Evolutionary conservation across 2,329 filamentous ascomycete genomes (phyloP), one percentile per base, ranked within the genome.

Genomic region (Chaetomium olivaceum): DNA sequence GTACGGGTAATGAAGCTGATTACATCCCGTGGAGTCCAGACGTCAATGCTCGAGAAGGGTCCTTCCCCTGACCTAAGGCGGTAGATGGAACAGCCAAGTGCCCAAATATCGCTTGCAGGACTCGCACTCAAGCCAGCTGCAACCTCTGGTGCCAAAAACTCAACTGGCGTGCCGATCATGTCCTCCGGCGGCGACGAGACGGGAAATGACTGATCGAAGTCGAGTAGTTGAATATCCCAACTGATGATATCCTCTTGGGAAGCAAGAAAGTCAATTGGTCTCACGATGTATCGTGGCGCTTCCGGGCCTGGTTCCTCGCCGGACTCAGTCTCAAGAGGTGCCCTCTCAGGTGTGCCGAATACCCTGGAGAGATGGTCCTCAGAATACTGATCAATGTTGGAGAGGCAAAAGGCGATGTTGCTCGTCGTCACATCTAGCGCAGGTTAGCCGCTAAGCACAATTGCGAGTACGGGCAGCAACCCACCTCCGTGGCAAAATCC

Each of bases 71-170:
- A 58, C 25, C 56, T n/a, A 16, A 58, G 14, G 25, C 56, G 36
- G 19, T 31, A 48, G 39, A 58, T 58, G 56, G 56, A 27, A 19
- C 56, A 58, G 23, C 39, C 56, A n/a, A 58, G 25, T 3, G 56
- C 56, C 56, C 56, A 58, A 19, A 58, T 19, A 19, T 58, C 56
- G 25, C 16, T n/a, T 21, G 56, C 56, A 14, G 39, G 39, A n/a
- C 56, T 48, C 23, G 56, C 31, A 6, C 16, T 11, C 19, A 23
- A 23, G 27, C 57, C 43, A 7, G 51, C 57, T 5, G 43, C 43
- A 5, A 59, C 43, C 27, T 59, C 57, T 16, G 57, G 43, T 2
- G 57, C 33, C 33, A 39, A 12, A 39, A 39, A 16, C 33, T 39
- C 33, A 39, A 39, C 33, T 39, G 33, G 33, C 12, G 33, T 39